Conservation (phyloP, 1,139 yeast species). For the Scheffersomyces quercinus region DNA sequence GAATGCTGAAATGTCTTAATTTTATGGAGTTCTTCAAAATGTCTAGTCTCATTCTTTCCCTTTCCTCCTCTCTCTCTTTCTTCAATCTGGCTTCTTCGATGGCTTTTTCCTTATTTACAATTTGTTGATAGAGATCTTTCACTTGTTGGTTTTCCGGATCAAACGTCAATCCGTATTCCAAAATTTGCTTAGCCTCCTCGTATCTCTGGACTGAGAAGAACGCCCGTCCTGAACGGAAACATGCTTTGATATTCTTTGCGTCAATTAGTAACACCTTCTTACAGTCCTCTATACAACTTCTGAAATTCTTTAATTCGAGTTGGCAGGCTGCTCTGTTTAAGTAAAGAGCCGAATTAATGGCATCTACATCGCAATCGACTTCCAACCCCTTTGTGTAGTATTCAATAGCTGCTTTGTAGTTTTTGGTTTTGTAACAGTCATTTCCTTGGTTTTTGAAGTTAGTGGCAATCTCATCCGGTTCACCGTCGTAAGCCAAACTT, state of each 20-base stretch:
- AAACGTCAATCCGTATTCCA: slow-evolving; percentile 61
- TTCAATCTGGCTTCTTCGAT: slow-evolving; percentile 30
- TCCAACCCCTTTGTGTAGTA: slow-evolving; percentile 81
- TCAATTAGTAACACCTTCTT: slow-evolving; percentile 67
- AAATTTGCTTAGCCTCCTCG: slow-evolving; percentile 71
- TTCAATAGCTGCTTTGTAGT: slow-evolving; percentile 73
- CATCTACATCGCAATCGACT: slow-evolving; percentile 55
- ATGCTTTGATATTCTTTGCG: slow-evolving; percentile 76
- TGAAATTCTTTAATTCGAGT: slow-evolving; percentile 77
- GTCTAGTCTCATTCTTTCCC: slow-evolving; percentile 27
- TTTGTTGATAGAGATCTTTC: slow-evolving; percentile 37
- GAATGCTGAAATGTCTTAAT: slow-evolving; percentile 52
- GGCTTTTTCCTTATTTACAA: slow-evolving; percentile 40
- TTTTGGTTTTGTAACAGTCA: slow-evolving; percentile 71
- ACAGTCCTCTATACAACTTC: slow-evolving; percentile 87
- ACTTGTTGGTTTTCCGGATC: slow-evolving; percentile 63
- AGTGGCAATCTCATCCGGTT: slow-evolving; percentile 86
- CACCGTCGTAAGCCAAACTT: slow-evolving; percentile 94
- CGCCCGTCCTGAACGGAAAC: slow-evolving; percentile 83
- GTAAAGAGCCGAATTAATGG: slow-evolving; percentile 61
- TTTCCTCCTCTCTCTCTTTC: slow-evolving; percentile 35
- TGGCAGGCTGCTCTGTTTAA: slow-evolving; percentile 92
- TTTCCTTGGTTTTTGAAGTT: slow-evolving; percentile 94
- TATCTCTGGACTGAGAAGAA: slow-evolving; percentile 63
- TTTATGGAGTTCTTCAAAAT: slow-evolving; percentile 55